These are phyloP conservation scores for Drechmeria coniospora DNA, from an alignment of 2,329 filamentous ascomycete genomes.

Conservation along the genomic window DNA sequence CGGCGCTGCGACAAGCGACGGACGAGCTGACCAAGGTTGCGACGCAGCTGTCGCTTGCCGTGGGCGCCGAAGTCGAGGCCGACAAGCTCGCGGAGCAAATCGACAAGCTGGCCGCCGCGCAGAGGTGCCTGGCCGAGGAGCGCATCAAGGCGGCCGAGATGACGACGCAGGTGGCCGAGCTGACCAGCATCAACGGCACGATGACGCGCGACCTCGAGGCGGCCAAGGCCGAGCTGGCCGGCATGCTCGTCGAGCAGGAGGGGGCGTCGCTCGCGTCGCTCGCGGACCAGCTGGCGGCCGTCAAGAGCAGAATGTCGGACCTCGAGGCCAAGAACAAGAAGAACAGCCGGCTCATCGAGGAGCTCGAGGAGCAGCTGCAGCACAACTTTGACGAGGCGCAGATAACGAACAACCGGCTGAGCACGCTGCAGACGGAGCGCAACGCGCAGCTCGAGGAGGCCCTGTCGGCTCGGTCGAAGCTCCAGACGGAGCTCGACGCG, in stretches of 20 bases:
- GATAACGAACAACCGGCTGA: constrained; percentile 68
- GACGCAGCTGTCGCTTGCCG: constrained; percentile 43
- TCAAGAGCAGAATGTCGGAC: constrained; percentile 51
- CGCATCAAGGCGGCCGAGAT: constrained; percentile 44
- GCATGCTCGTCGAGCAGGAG: constrained; percentile 35
- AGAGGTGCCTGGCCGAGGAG: constrained; percentile 43
- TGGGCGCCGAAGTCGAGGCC: constrained; percentile 49
- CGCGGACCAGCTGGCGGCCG: constrained; percentile 38
- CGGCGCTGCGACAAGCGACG: constrained; percentile 48
- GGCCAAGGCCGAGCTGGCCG: constrained; percentile 37
- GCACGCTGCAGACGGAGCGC: constrained; percentile 62
- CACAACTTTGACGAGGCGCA: constrained; percentile 92
- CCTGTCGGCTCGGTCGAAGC: constrained; percentile 43
- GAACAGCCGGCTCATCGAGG: constrained; percentile 80
- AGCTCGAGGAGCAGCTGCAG: constrained; percentile 91
- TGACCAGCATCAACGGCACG: constrained; percentile 41
- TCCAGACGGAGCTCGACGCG: constrained; percentile 54
- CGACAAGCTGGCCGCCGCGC: constrained; percentile 37
- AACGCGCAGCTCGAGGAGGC: constrained; percentile 66
- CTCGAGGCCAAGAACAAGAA: constrained; percentile 64
- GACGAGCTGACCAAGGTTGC: constrained; percentile 51
- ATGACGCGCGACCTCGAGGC: constrained; percentile 47
- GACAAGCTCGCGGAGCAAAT: constrained; percentile 51
- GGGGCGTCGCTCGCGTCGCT: constrained; percentile 28
- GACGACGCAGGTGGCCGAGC: constrained; percentile 36